Conservation (phyloP, 305 asterid genomes). For the Ilex paraguariensis region DNA sequence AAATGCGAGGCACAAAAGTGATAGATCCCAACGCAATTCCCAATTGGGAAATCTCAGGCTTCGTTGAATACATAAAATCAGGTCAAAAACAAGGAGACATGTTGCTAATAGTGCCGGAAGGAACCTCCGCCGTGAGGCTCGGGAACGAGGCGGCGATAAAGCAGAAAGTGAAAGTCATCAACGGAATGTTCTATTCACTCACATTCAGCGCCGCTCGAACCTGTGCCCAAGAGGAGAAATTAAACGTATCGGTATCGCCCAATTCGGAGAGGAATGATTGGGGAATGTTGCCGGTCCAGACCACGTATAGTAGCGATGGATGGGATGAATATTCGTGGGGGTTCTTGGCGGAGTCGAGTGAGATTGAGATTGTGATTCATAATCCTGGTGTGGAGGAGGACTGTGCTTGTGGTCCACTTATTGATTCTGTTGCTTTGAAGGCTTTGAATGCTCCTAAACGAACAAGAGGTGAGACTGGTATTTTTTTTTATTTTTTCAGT, state of each 20-base stretch:
- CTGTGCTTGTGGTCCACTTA: slow-evolving; percentile 59
- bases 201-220: slow-evolving; percentile 58
- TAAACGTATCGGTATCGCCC: slow-evolving; percentile 46
- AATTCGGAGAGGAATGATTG: slow-evolving; percentile 36
- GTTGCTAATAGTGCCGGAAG: slow-evolving; percentile 72
- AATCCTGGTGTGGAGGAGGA: slow-evolving; percentile 57
- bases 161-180: slow-evolving; percentile 37
- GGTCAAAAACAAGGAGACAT: slow-evolving; percentile 82
- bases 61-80: slow-evolving; percentile 44
- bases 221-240: slow-evolving; percentile 62
- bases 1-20: slow-evolving; percentile 19
- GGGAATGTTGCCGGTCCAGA: slow-evolving; percentile 61
- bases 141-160: slow-evolving; percentile 65
- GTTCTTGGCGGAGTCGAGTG: slow-evolving; percentile 45
- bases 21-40: slow-evolving; percentile 19
- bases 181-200: slow-evolving; percentile 44
- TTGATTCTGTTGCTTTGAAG: slow-evolving; percentile 55
- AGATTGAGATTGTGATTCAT: slow-evolving; percentile 46
- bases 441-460: slow-evolving; percentile 32
- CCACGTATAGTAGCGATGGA: slow-evolving; percentile 70
- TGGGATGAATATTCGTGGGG: slow-evolving; percentile 79
- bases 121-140: slow-evolving; percentile 58
- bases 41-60: slow-evolving; percentile 21
- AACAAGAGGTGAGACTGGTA: slow-evolving; percentile 25
- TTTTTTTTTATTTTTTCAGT: no score